phyloP scores from a whole-genome alignment of 164 flowering plant species.

The Nelumbo lutea region DNA sequence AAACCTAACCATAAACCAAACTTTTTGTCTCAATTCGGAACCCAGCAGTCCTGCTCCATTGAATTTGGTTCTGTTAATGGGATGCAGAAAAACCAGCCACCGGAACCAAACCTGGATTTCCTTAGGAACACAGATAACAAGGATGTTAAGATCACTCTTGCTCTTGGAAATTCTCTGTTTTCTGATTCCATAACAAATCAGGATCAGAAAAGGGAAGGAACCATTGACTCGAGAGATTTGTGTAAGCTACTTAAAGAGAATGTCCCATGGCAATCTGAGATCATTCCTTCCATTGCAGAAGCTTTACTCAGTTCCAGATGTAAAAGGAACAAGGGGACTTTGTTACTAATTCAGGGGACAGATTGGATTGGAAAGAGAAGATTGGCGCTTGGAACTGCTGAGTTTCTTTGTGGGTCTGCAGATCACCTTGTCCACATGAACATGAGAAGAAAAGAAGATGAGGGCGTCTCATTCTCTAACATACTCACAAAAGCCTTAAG shows the following conservation, averaged over 20 bases:
- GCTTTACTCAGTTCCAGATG: constrained; percentile 33
- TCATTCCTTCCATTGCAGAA: constrained; percentile 41
- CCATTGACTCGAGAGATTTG: constrained; percentile 17
- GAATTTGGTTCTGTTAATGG: constrained; percentile 41
- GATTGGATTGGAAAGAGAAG: constrained; percentile 64
- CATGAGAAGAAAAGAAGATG: constrained; percentile 30
- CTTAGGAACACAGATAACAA: constrained; percentile 39
- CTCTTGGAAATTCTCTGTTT: constrained; percentile 49
- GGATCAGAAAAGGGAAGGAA: constrained; percentile 10
- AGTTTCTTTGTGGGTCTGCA: constrained; percentile 48
- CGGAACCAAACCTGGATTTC: constrained; percentile 42
- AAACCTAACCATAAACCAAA: constrained; percentile 16
- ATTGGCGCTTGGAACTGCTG: constrained; percentile 49
- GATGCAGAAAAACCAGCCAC: constrained; percentile 15
- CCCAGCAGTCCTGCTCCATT: constrained; percentile 46
- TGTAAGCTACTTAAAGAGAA: constrained; percentile 43
- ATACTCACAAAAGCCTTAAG: constrained; percentile 31
- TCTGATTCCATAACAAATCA: constrained; percentile 16
- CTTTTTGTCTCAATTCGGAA: constrained; percentile 34
- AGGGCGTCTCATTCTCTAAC: constrained; percentile 16
- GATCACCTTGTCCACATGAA: constrained; percentile 39
- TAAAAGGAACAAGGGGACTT: constrained; percentile 25
- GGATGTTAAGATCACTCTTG: constrained; percentile 65
- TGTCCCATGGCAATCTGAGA: constrained; percentile 64
- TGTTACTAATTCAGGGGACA: constrained; percentile 58